Percentiles rank a stretch among this genome's conserved stretches.
Evolutionary conservation across 1,284 basidiomycete species (phyloP).

Genomic region (Apiotrichum siamense): DNA sequence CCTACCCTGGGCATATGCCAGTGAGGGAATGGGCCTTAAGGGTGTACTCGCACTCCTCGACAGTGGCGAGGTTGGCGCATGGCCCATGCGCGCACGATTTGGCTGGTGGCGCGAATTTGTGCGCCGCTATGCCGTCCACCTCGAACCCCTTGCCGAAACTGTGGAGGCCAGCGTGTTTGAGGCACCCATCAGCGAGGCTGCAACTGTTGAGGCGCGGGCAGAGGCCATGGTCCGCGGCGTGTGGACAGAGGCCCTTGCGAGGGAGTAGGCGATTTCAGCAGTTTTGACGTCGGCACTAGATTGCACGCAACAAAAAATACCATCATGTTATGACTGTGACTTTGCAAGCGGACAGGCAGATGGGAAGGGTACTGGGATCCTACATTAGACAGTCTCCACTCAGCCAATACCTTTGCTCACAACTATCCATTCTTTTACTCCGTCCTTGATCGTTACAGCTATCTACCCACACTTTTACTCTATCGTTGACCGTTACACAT

Average conservation of each 20-base stretch:
- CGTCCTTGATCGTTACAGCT: no score
- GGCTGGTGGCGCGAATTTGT: conserved; percentile 46
- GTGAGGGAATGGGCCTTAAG: conserved; percentile 25
- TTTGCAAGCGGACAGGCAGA: no score
- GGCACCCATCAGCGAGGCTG: conserved; percentile 4
- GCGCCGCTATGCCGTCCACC: conserved; percentile 28
- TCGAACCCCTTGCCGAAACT: conserved; percentile 23
- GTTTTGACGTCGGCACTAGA: no score
- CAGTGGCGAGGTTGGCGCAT: conserved; percentile 33
- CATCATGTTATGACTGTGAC: no score
- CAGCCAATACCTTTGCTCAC: no score
- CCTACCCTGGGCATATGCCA: conserved; percentile 26
- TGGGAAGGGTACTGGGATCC: no score
- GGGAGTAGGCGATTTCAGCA: conserved; percentile 13
- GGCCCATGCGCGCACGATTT: conserved; percentile 34
- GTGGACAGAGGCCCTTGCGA: conserved; percentile 21
- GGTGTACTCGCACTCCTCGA: conserved; percentile 34
- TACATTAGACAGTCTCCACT: no score
- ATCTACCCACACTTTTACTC: no score
- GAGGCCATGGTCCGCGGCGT: conserved; percentile 29
- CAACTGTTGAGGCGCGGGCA: conserved; percentile 24
- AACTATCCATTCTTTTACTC: no score
- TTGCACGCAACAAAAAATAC: neutral
- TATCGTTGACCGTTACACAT: no score
- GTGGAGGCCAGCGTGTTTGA: conserved; percentile 24